These are phyloP conservation scores for Pontederia crassipes DNA, from an alignment of 176 grass and related monocot genomes.

Conservation along the genomic window DNA sequence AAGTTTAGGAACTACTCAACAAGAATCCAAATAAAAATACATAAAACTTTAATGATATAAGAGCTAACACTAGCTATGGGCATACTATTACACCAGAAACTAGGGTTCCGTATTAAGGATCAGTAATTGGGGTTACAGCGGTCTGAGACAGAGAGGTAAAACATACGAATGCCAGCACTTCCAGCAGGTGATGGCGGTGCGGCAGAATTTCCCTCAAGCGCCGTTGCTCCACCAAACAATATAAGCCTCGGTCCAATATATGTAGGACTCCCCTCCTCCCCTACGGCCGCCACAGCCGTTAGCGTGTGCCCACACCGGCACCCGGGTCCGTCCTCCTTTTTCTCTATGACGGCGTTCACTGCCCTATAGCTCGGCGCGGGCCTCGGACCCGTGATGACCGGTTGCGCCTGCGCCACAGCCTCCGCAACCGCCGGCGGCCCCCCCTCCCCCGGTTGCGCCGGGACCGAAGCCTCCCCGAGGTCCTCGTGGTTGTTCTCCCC, in stretches of 20 bases:
- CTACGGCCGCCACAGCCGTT: slow-evolving; percentile 66
- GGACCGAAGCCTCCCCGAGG: slow-evolving; percentile 22
- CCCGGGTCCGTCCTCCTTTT: slow-evolving; percentile 83
- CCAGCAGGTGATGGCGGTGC: slow-evolving; percentile 62
- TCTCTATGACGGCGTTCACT: slow-evolving; percentile 80
- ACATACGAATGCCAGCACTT: slow-evolving; percentile 91
- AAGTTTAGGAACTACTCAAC: no score
- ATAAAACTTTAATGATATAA: no score
- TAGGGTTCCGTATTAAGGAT: slow-evolving; percentile 2
- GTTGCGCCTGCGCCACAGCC: slow-evolving; percentile 13
- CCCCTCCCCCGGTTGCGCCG: slow-evolving; percentile 25
- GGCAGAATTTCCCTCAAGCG: slow-evolving; percentile 88
- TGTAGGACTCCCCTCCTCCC: slow-evolving; percentile 67
- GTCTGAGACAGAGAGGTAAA: slow-evolving; percentile 10
- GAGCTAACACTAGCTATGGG: no score
- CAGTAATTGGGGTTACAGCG: slow-evolving; percentile 14
- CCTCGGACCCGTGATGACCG: slow-evolving; percentile 32
- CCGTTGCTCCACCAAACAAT: slow-evolving; percentile 84
- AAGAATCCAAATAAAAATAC: no score
- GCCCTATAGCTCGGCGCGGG: slow-evolving; percentile 60
- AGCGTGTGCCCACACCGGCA: slow-evolving; percentile 93
- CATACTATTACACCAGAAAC: not conserved
- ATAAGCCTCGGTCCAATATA: slow-evolving; percentile 73
- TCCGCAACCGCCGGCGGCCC: slow-evolving; percentile 21
- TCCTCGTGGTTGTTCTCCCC: slow-evolving; percentile 17